These are phyloP conservation scores for Penicillium freii DNA, from an alignment of 2,329 filamentous ascomycete species.

Conservation along the genomic window DNA sequence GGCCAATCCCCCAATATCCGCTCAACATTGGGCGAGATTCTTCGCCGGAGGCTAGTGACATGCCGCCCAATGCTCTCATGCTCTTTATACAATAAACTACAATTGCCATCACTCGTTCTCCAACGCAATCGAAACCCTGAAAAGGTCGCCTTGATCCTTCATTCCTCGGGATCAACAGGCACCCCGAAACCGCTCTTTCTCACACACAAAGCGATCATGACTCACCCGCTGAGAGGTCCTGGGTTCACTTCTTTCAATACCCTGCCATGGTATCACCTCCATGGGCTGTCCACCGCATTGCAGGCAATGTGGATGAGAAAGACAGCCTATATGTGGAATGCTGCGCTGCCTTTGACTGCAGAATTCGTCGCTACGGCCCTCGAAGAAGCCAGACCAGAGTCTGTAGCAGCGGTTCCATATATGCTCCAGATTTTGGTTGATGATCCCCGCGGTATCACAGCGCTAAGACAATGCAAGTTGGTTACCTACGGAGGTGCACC, in stretches of 20 bases:
- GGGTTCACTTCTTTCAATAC: slow-evolving; percentile 45
- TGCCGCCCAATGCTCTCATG: slow-evolving; percentile 27
- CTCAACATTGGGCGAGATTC: slow-evolving; percentile 31
- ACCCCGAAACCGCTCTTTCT: slow-evolving; percentile 48
- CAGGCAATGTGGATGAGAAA: slow-evolving; percentile 48
- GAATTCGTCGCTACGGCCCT: slow-evolving; percentile 37
- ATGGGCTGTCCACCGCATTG: slow-evolving; percentile 44
- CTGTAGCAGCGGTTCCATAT: slow-evolving; percentile 45
- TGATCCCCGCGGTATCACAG: slow-evolving; percentile 35
- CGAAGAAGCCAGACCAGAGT: slow-evolving; percentile 39
- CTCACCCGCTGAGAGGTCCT: slow-evolving; percentile 35
- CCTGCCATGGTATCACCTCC: slow-evolving; percentile 47
- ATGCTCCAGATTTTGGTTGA: slow-evolving; percentile 43
- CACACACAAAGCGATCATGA: slow-evolving; percentile 43
- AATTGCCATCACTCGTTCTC: slow-evolving; percentile 19
- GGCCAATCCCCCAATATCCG: slow-evolving; percentile 37
- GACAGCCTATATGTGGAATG: slow-evolving; percentile 44
- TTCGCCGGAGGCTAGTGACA: slow-evolving; percentile 24
- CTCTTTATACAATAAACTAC: slow-evolving; percentile 2
- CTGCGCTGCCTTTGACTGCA: slow-evolving; percentile 41
- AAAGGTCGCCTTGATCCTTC: slow-evolving; percentile 43
- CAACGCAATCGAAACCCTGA: slow-evolving; percentile 23
- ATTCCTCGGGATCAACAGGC: slow-evolving; percentile 52
- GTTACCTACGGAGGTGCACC: slow-evolving; percentile 45
- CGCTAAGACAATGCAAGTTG: slow-evolving; percentile 38